phyloP scores from a whole-genome alignment of 768 basidiomycete genomes.

The Hygrocybe punicea region DNA sequence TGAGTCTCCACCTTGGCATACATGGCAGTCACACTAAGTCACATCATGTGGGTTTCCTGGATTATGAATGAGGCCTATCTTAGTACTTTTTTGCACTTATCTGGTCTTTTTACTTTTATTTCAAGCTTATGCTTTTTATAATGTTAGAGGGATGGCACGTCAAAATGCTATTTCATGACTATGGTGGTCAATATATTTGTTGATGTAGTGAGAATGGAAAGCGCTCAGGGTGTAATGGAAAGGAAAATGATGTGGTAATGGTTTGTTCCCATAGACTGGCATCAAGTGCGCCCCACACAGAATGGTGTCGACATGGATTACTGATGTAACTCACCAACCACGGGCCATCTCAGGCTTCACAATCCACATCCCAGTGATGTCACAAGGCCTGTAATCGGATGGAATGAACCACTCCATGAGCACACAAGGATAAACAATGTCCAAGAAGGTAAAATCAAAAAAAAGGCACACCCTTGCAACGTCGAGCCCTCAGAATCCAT shows the following conservation, averaged over 20 bases:
- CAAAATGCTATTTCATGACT: not conserved
- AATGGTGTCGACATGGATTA: conserved; percentile 28
- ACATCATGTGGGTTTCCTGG: too few relatives aligned
- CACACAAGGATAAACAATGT: conserved; percentile 23
- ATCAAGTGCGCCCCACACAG: not conserved
- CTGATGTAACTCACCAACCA: not conserved
- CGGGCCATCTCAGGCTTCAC: conserved; percentile 13
- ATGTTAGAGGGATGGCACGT: too few relatives aligned
- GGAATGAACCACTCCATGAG: conserved; percentile 32
- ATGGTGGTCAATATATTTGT: conserved; percentile 5
- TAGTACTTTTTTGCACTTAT: too few relatives aligned
- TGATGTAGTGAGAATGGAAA: conserved; percentile 2
- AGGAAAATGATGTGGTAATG: not conserved
- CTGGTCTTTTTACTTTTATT: too few relatives aligned
- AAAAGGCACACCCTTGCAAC: conserved; percentile 25
- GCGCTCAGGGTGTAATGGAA: not conserved
- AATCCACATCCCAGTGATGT: conserved; percentile 27
- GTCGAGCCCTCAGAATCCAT: conserved; percentile 22
- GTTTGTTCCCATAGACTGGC: not conserved
- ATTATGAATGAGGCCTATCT: too few relatives aligned
- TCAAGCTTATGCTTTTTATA: too few relatives aligned
- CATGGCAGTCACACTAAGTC: too few relatives aligned
- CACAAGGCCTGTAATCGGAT: conserved; percentile 21
- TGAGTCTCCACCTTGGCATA: too few relatives aligned
- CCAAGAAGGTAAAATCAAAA: conserved; percentile 23